Evolutionary conservation across 768 basidiomycete species (phyloP).

Genomic region (Boletus huronensis): DNA sequence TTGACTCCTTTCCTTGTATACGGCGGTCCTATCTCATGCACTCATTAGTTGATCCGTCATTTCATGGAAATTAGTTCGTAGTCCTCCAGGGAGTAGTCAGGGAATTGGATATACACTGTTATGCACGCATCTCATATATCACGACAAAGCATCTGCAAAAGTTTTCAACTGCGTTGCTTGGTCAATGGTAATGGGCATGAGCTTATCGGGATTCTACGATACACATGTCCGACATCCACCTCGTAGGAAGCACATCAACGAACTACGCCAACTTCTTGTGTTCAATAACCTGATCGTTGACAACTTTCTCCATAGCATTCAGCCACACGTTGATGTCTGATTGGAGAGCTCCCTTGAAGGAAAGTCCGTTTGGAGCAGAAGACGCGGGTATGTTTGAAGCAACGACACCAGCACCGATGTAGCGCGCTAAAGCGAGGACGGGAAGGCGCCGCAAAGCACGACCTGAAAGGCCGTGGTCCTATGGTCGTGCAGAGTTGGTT

Average conservation of each 20-base stretch:
- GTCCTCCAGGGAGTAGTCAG: background rate
- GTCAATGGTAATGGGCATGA: background rate
- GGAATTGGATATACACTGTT: conserved; percentile 5
- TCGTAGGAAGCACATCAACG: background rate
- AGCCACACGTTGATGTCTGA: conserved; percentile 69
- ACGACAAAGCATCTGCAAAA: background rate
- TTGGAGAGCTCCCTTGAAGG: conserved; percentile 6
- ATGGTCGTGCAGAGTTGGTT: background rate
- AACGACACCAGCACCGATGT: conserved; percentile 54
- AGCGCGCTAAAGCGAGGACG: conserved; percentile 84
- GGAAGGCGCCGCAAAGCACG: conserved; percentile 90
- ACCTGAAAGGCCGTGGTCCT: conserved; percentile 86
- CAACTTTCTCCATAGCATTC: conserved; percentile 77
- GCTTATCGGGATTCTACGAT: background rate
- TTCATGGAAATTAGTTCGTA: conserved; percentile 11
- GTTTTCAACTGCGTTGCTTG: background rate
- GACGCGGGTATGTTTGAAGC: conserved; percentile 13
- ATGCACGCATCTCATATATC: background rate
- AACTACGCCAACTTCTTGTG: conserved; percentile 42
- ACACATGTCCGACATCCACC: background rate
- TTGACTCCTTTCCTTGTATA: conserved; percentile 2
- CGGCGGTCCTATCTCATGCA: background rate
- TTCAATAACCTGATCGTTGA: conserved; percentile 55
- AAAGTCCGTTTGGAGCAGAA: conserved; percentile 1
- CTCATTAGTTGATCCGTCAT: conserved; percentile 24